phyloP scores from a whole-genome alignment of 2,329 filamentous ascomycete genomes.

The Pseudogymnoascus sp. region DNA sequence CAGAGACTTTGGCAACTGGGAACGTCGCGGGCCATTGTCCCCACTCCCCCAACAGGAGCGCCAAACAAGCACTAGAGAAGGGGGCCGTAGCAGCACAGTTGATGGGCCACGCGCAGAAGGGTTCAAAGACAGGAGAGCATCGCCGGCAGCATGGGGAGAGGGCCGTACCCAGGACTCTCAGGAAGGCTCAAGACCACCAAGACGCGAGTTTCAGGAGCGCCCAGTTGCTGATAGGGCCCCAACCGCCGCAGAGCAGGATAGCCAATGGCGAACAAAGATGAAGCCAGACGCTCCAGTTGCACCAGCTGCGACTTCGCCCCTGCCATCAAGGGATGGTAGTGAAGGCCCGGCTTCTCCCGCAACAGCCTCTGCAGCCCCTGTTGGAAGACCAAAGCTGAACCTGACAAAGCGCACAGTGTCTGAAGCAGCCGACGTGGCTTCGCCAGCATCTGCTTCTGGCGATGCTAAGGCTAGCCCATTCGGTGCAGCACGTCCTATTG shows the following conservation, averaged over 20 bases:
- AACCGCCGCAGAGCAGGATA: slow-evolving; percentile 87
- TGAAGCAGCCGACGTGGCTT: slow-evolving; percentile 49
- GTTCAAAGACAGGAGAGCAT: slow-evolving; percentile 55
- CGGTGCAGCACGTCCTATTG: slow-evolving; percentile 86
- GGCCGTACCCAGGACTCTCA: slow-evolving; percentile 49
- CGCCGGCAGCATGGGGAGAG: slow-evolving; percentile 71
- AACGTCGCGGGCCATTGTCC: slow-evolving; percentile 84
- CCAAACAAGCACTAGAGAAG: slow-evolving; percentile 43
- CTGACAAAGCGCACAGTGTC: slow-evolving; percentile 86
- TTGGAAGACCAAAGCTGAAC: slow-evolving; percentile 72
- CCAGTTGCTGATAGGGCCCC: slow-evolving; percentile 60
- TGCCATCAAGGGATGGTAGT: slow-evolving; percentile 63
- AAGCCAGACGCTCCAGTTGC: slow-evolving; percentile 56
- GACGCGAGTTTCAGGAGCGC: slow-evolving; percentile 66
- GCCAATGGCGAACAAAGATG: slow-evolving; percentile 88
- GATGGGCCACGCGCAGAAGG: slow-evolving; percentile 53
- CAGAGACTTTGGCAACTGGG: slow-evolving; percentile 84
- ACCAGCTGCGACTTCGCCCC: slow-evolving; percentile 47
- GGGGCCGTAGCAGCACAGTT: slow-evolving; percentile 48
- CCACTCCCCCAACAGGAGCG: slow-evolving; percentile 52
- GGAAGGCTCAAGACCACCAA: slow-evolving; percentile 65
- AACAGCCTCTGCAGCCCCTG: slow-evolving; percentile 46
- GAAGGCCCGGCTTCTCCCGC: slow-evolving; percentile 68
- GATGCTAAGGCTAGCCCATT: slow-evolving; percentile 88
- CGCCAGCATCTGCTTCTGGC: slow-evolving; percentile 42